phyloP scores from a whole-genome alignment of 306 rosid species.

The Cucurbita moschata region DNA sequence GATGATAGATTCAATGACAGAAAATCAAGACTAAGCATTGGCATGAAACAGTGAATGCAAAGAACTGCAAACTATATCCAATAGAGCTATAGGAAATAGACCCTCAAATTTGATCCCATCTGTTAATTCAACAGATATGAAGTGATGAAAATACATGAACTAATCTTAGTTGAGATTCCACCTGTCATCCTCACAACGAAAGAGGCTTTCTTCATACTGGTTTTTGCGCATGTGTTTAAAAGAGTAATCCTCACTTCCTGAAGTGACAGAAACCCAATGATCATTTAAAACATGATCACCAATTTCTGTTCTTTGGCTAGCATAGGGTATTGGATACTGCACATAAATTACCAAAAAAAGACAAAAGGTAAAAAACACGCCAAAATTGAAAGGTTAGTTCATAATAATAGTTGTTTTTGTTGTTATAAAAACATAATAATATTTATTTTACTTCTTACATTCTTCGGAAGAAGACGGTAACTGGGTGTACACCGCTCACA shows the following conservation, averaged over 20 bases:
- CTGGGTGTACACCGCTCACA: constrained; percentile 88
- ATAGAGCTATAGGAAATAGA: neutral
- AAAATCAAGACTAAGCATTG: neutral
- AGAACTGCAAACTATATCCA: neutral
- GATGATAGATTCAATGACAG: neutral
- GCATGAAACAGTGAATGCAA: neutral
- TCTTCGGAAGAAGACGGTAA: constrained; percentile 84
- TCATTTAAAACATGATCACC: constrained; percentile 90
- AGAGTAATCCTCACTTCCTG: constrained; percentile 99
- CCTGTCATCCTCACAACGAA: constrained; percentile 99
- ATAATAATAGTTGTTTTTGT: neutral
- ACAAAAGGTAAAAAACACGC: neutral
- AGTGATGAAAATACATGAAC: neutral
- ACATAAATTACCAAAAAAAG: neutral
- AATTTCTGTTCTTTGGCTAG: constrained; percentile 82
- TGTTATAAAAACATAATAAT: neutral
- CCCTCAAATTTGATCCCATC: neutral
- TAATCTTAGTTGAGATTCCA: constrained; percentile 10
- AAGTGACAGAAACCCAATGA: constrained; percentile 97
- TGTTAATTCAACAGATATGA: neutral
- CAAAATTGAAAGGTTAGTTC: neutral
- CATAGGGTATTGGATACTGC: constrained; percentile 89
- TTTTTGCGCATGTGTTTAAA: constrained; percentile 95
- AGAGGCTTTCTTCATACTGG: constrained; percentile 93
- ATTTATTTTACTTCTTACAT: constrained; percentile 25